A percentile compares a stretch with the other conserved stretches of the same genome.
These are phyloP conservation scores for Lasiosphaeris hirsuta DNA, from an alignment of 495 filamentous ascomycete genomes.

Conservation along the genomic window DNA sequence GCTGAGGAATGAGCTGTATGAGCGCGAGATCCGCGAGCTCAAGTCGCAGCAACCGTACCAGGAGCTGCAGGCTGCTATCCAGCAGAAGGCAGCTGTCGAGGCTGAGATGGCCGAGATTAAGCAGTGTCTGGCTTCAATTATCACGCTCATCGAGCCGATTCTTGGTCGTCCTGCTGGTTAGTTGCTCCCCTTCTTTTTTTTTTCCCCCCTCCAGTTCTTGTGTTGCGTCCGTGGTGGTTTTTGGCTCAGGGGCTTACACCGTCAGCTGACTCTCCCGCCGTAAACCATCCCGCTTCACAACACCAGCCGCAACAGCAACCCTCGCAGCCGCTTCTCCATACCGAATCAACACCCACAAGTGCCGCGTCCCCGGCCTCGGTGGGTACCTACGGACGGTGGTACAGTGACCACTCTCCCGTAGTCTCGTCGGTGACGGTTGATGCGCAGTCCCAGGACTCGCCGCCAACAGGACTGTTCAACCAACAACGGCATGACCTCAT, in stretches of 20 bases:
- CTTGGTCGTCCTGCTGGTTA: conserved; percentile 15
- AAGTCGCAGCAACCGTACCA: conserved; percentile 72
- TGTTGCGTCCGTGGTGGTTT: background rate
- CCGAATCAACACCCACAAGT: conserved; percentile 35
- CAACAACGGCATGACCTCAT: conserved; percentile 54
- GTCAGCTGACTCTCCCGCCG: background rate
- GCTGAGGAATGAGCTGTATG: conserved; percentile 64
- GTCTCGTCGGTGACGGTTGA: conserved; percentile 3
- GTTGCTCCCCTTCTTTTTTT: background rate
- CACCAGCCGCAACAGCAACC: conserved; percentile 18
- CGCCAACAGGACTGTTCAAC: conserved; percentile 32
- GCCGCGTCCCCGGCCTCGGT: conserved; percentile 36
- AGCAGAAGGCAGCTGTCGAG: conserved; percentile 66
- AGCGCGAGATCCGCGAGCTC: conserved; percentile 40
- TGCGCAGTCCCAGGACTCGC: background rate
- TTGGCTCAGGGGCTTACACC: no score
- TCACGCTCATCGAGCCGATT: conserved; percentile 65
- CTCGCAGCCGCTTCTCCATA: conserved; percentile 19
- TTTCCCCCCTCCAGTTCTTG: no score
- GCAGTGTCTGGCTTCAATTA: conserved; percentile 54
- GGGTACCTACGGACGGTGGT: conserved; percentile 25
- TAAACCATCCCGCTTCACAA: background rate
- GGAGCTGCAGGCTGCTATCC: conserved; percentile 67
- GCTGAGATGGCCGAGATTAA: conserved; percentile 69
- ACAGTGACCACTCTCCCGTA: conserved; percentile 22